phyloP scores from a whole-genome alignment of 495 filamentous ascomycete species.

The Aspergillus nidulans region DNA sequence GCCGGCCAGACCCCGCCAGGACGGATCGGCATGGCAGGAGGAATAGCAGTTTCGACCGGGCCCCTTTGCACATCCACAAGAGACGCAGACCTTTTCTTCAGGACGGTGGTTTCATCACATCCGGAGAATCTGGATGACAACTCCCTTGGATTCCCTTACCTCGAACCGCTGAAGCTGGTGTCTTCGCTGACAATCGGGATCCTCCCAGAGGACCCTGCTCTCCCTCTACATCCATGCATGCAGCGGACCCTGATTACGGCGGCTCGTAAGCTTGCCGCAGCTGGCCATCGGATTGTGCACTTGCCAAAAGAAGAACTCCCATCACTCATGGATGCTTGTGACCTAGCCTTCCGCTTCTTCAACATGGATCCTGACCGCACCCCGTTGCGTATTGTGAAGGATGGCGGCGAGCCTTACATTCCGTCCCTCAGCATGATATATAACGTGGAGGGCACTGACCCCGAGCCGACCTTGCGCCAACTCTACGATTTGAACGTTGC shows the following conservation, averaged over 20 bases:
- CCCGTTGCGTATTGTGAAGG: slow-evolving; percentile 5
- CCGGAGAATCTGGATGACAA: slow-evolving; percentile 18
- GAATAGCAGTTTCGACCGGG: slow-evolving; percentile 29
- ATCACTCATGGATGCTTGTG: slow-evolving; percentile 15
- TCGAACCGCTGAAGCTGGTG: background rate
- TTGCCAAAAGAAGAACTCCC: slow-evolving; percentile 13
- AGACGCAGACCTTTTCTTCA: slow-evolving; percentile 27
- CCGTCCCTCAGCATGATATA: slow-evolving; percentile 20
- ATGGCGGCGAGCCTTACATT: slow-evolving; percentile 24
- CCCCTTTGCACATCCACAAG: slow-evolving; percentile 36
- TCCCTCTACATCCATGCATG: slow-evolving; percentile 52
- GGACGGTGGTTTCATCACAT: slow-evolving; percentile 8
- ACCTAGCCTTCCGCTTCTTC: slow-evolving; percentile 26
- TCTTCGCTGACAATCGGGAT: slow-evolving; percentile 45
- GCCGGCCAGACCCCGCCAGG: slow-evolving; percentile 29
- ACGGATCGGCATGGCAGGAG: slow-evolving; percentile 39
- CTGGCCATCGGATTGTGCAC: slow-evolving; percentile 44
- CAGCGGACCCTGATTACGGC: slow-evolving; percentile 41
- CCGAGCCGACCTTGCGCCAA: slow-evolving; percentile 25
- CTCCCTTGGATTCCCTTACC: slow-evolving; percentile 19
- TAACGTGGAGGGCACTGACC: slow-evolving; percentile 7
- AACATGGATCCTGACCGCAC: slow-evolving; percentile 24
- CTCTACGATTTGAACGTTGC: slow-evolving; percentile 21
- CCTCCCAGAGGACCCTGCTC: slow-evolving; percentile 45
- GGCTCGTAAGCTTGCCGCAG: slow-evolving; percentile 27